Evolutionary conservation across 2,329 filamentous ascomycete genomes (phyloP), one percentile per base, ranked within the genome.

Genomic region (Fusarium metavorans): DNA sequence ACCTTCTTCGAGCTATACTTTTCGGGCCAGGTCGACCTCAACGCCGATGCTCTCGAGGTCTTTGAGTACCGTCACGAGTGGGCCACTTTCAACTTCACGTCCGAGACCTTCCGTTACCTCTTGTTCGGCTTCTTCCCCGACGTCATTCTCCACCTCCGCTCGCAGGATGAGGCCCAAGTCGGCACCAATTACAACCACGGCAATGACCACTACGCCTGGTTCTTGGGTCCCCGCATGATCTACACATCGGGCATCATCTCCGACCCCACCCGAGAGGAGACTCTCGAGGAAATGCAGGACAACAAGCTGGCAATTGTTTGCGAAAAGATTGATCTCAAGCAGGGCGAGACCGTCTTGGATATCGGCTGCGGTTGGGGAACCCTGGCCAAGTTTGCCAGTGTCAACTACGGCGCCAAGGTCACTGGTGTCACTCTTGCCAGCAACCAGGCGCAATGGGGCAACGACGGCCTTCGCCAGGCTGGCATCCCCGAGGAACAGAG

Each of bases 341-440:
- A 91, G 72, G 94, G 92, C 77, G 95, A 98, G 82, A 90, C 85
- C 43, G 85, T 98, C 82, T 92, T 98, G 65, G 95, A 98, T 80
- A 97, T 98, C 79, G 95, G 96, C 80, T 98, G 95, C 82, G 95
- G 95, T 78, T 98, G 95, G 95, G 95, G 95, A 78, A 98, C 96
- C 16, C 91, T 98, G 67, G 93, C 95, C 80, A 94, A 94, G 80
- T 98, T 95, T 81, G 96, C 95, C 78, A 95, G 92, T 75, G 91
- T 93, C 82, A 95, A 97, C 88, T 97, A 97, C 82, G 95, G 94
- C 72, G 94, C 94, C 64, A 87, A 92, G 58, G 93, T 91, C 73
- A 96, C 94, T 20, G 95, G 95, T 86, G 90, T 98, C 81, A 98
- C 95, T 68, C 93, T 98, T 62, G 95, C 95, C 73, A 92, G 93